A percentile compares a stretch with the other conserved stretches of the same genome.
phyloP scores from a whole-genome alignment of 768 basidiomycete genomes.

The Scleroderma citrinum region DNA sequence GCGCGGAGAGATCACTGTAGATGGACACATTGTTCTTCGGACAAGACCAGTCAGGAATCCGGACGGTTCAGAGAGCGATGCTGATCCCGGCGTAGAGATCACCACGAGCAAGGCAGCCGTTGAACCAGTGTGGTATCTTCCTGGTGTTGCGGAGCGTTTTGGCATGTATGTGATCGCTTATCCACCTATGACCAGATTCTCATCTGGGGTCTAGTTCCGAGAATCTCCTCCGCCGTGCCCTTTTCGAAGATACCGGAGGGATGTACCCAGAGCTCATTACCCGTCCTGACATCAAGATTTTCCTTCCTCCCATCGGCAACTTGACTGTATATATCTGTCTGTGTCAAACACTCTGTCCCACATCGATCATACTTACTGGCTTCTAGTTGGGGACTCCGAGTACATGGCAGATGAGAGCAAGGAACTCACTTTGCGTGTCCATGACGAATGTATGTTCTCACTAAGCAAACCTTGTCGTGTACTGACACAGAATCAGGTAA shows the following conservation, averaged over 20 bases:
- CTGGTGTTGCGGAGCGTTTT: constrained; percentile 91
- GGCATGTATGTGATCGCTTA: constrained; percentile 58
- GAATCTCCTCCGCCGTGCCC: constrained; percentile 73
- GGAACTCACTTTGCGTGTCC: constrained; percentile 81
- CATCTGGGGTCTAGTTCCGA: constrained; percentile 53
- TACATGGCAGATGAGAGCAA: constrained; percentile 70
- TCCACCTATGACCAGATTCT: neutral
- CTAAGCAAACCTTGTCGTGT: neutral
- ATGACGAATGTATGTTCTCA: constrained; percentile 74
- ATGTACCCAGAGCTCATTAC: constrained; percentile 97
- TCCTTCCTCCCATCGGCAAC: constrained; percentile 91
- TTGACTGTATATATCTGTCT: constrained; percentile 88
- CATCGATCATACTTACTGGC: constrained; percentile 2
- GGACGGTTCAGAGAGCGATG: constrained; percentile 53
- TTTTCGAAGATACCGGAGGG: constrained; percentile 95
- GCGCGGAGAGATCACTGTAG: constrained; percentile 65
- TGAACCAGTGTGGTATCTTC: constrained; percentile 95
- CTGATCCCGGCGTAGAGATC: constrained; percentile 79
- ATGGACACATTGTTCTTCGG: constrained; percentile 77
- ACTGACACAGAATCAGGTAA: constrained; percentile 47
- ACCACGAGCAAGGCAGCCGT: constrained; percentile 89
- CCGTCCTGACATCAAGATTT: constrained; percentile 90
- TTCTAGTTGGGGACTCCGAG: constrained; percentile 74
- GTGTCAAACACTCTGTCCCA: constrained; percentile 10
- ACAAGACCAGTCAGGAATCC: constrained; percentile 57